Evolutionary conservation across 768 basidiomycete genomes (phyloP), one percentile per base, ranked within the genome.

Genomic region (Lentinus brumalis): DNA sequence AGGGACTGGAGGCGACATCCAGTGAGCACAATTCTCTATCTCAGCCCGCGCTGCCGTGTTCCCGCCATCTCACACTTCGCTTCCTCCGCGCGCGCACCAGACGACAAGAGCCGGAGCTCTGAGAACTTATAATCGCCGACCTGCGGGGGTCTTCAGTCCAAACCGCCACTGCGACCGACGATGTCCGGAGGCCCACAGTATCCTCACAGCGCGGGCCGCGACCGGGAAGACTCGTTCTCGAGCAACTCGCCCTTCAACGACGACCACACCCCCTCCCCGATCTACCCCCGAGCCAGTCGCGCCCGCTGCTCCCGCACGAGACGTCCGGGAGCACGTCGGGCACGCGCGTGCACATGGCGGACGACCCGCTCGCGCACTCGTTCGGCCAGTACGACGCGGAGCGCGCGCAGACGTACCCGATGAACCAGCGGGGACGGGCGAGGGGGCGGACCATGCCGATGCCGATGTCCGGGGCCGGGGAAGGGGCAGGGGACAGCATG

Each of bases 311-410:
- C 21, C 44, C 53, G 18, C 44, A 35, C 7, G 7, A 53, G n/a
- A n/a, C 55, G 44, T 16, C 35, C 18, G 26, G 51, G 29, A 18
- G 52, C 18, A 16, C 46, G 5, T 29, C 53, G 49, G 50, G 51
- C 44, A 10, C 50, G 26, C 62, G 56, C 41, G 58, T 47, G 26
- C 46, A 51, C 44, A 42, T 60, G 30, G 53, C 52, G 52, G 47
- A 50, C 5, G 57, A 59, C 31, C 31, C 61, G 30, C 57, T 59
- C 58, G 30, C 61, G 35, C 52, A 52, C 41, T 45, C 61, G 26
- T 67, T 61, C 57, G 60, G 63, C 56, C 50, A 56, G 50, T 70
- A 67, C 62, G 68, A 70, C 63, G 57, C 67, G n/a, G 60, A 65
- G 46, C 64, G 61, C 44, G 60, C 61, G n/a, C 57, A 63, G 58